Base-by-base conservation (phyloP, 495 filamentous ascomycete genomes). In the Penicillium odoratum region DNA sequence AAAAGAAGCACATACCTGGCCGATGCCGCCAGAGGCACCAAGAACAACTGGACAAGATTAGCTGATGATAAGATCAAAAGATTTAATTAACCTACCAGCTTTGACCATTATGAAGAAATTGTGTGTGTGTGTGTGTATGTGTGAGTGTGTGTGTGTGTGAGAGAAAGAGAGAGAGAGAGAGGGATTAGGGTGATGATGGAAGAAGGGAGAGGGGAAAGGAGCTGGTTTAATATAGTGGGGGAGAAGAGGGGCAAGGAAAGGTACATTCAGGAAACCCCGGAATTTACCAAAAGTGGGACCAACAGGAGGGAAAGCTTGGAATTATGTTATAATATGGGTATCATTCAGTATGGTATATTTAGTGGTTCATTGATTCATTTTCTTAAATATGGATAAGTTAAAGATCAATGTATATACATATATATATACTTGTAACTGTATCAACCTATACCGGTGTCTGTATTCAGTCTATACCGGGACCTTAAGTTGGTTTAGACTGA, bases 1-100 rank as follows among this genome's bases (percentile, higher is more conserved):
- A 30, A 21, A 26, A 21, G 43, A 29, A 16, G 31, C 25, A 44
- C 61, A 59, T 67, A 96, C 94, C 85, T 98, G 94, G 76, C 94
- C 94, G 85, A 98, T 98, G 78, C 94, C 94, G 78, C 94, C 94
- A 71, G 94, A 88, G 68, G 94, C 94, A 68, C 94, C 94, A 72
- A 93, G 90, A 80, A 98, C 93, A 77, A 91, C 92, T 94, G 53
- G 11, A 59, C 34, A 48, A 29, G 33, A 29, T 59, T 44, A 55
- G 58, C 15, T n/a, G 46, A 38, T 21, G 44, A 29, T n/a, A n/a
- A 34, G n/a, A 38, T 18, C 52, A 18, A 28, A 52, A 29, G 44
- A 40, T 10, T 50, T 28, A n/a, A 40, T 45, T 6, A 45, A 40
- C 25, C 34, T 56, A 48, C 53, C 53, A 56, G 53, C 53, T 44